Base-by-base conservation (phyloP, 2,329 filamentous ascomycete genomes). In the Allantophomopsis lycopodina region DNA sequence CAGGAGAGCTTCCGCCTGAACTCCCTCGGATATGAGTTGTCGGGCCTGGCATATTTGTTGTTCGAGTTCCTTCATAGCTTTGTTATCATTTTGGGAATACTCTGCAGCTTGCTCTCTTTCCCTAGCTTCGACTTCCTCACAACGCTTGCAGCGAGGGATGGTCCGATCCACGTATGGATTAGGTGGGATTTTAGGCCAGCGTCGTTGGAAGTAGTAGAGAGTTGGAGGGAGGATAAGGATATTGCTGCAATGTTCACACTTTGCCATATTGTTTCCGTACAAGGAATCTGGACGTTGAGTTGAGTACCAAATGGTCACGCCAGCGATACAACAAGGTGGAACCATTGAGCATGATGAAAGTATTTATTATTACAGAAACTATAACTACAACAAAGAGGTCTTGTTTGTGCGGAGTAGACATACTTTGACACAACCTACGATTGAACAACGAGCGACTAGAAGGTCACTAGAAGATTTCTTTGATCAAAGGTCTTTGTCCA, bases 121-220 rank as follows among this genome's bases (percentile, higher is more conserved):
- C 23, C 23, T 28, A 10, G 23, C 8, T 3, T 39, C 40, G 15
- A 42, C 34, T 5, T 47, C 40, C 23, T 53, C 49, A 39, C 52
- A 55, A 5, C 46, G 39, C 20, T 44, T 44, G 42, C 52, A 55
- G 15, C 48, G 44, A 8, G 42, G 41, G 14, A 46, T 38, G 2
- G 23, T 39, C 7, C 47, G 50, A 34, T 53, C 43, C 35, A 54
- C 39, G 2, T 5, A 15, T 3, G 40, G 28, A 33, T 44, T 40
- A 11, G 40, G 41, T 31, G 13, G 31, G 14, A 51, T 38, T 12
- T 36, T 17, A 2, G 46, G 44, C 18, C 40, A 51, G 14, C 46
- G 38, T 31, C 40, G 23, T 13, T 38, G 16, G 4, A 53, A 40
- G 7, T 37, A 45, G 20, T 35, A 31, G 13, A 50, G 18, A 1